These are phyloP conservation scores for Phytophthora niederhauseri DNA, from an alignment of 352 stramenopile genomes.

Conservation along the genomic window DNA sequence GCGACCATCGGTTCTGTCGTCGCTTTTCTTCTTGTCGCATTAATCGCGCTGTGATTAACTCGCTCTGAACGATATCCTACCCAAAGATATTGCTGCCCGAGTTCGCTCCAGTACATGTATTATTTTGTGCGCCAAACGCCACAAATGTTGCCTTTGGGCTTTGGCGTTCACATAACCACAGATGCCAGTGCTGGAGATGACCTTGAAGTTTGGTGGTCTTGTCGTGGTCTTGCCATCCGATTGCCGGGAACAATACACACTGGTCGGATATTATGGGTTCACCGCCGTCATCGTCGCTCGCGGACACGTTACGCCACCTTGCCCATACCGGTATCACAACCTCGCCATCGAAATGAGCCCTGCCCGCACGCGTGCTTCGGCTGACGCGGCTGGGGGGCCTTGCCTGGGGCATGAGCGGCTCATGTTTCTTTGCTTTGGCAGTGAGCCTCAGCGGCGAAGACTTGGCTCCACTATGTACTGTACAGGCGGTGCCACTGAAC, in stretches of 20 bases:
- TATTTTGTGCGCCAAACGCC: not conserved
- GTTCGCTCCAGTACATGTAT: not conserved
- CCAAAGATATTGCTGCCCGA: not conserved
- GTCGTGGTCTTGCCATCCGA: not conserved
- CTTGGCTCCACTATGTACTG: no score
- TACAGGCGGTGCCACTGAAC: no score
- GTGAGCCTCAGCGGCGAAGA: no score
- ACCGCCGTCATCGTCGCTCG: not conserved
- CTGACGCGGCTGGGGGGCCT: no score
- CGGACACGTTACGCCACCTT: not conserved
- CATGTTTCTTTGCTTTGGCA: no score
- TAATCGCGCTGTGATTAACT: conserved; percentile 2
- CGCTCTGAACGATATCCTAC: not conserved
- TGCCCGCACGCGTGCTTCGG: no score
- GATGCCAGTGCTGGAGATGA: not conserved
- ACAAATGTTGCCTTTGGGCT: not conserved
- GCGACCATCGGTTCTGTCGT: conserved; percentile 4
- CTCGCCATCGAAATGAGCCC: conserved; percentile 2
- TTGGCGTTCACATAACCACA: not conserved
- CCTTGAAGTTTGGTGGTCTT: conserved; percentile 8
- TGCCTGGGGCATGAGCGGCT: no score
- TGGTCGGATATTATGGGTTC: not conserved
- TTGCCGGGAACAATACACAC: not conserved
- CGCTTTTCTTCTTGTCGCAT: not conserved
- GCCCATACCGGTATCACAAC: not conserved